Conservation (phyloP, 768 basidiomycete species). For the Naganishia friedmannii region DNA sequence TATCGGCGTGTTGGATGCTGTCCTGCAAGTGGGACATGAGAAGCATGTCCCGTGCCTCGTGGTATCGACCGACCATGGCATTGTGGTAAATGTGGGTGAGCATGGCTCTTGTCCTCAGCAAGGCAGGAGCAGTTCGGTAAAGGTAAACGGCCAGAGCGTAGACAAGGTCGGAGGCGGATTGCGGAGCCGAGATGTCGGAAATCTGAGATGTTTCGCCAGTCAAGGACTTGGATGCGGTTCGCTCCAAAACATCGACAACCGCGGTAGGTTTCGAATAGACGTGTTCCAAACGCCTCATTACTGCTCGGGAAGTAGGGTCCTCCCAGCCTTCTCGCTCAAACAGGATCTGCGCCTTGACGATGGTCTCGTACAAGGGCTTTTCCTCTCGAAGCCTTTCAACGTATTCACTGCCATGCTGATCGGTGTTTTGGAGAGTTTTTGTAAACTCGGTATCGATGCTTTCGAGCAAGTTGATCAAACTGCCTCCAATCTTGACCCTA, state of each 20-base stretch:
- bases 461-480: conserved; percentile 92
- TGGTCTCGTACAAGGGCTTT: conserved; percentile 85
- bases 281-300: conserved; percentile 94
- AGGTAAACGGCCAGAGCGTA: conserved; percentile 85
- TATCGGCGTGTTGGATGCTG: conserved; percentile 91
- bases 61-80: conserved; percentile 92
- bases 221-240: conserved; percentile 59
- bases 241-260: conserved; percentile 84
- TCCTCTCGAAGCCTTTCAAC: conserved; percentile 95
- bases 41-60: conserved; percentile 95
- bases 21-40: conserved; percentile 99
- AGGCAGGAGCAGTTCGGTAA: conserved; percentile 84
- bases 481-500: conserved; percentile 80
- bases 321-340: conserved; percentile 76
- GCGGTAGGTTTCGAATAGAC: conserved; percentile 98
- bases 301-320: conserved; percentile 78
- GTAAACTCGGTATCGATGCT: conserved; percentile 98
- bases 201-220: conserved; percentile 59
- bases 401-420: conserved; percentile 98
- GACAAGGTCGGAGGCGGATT: conserved; percentile 70
- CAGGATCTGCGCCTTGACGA: conserved; percentile 85
- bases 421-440: conserved; percentile 92
- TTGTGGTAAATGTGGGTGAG: conserved; percentile 96
- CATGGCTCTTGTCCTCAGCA: conserved; percentile 93
- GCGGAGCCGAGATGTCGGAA: conserved; percentile 59